Conservation (phyloP, 305 asterid genomes). For the Euphrasia arctica region DNA sequence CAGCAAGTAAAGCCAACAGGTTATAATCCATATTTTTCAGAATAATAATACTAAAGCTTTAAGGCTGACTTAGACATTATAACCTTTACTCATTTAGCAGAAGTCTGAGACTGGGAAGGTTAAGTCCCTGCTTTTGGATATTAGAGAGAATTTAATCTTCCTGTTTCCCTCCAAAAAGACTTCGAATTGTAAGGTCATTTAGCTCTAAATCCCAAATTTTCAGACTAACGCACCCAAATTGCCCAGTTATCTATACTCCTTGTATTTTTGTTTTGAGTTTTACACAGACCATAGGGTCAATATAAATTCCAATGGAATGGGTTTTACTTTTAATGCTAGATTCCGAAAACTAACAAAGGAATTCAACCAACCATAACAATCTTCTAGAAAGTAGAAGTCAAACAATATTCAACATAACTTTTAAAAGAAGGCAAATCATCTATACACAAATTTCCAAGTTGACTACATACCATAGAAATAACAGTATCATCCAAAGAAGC, state of each 20-base stretch:
- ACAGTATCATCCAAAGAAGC: not conserved
- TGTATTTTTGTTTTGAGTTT: conserved; percentile 1
- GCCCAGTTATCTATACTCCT: conserved; percentile 10
- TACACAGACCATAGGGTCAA: conserved; percentile 6
- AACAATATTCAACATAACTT: not conserved
- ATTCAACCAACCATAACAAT: conserved; percentile 12
- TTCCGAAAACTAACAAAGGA: conserved; percentile 1
- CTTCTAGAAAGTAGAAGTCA: not conserved
- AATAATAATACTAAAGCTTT: conserved; percentile 17
- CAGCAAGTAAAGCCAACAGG: conserved; percentile 16
- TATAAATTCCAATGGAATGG: not conserved
- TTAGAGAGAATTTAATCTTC: conserved; percentile 12
- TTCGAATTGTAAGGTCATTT: conserved; percentile 8
- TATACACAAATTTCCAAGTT: not conserved
- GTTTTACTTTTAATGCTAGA: not conserved
- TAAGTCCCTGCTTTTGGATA: conserved; percentile 20
- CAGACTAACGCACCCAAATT: conserved; percentile 3
- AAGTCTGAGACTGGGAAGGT: not conserved
- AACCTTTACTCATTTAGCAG: not conserved
- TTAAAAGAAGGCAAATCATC: not conserved
- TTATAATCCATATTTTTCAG: conserved; percentile 10
- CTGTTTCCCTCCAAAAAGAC: conserved; percentile 14
- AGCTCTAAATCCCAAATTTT: conserved; percentile 4
- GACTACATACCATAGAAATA: conserved; percentile 5
- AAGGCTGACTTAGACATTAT: conserved; percentile 5